Evolutionary conservation across 2,329 filamentous ascomycete species (phyloP).

Genomic region (Colletotrichum sp.): DNA sequence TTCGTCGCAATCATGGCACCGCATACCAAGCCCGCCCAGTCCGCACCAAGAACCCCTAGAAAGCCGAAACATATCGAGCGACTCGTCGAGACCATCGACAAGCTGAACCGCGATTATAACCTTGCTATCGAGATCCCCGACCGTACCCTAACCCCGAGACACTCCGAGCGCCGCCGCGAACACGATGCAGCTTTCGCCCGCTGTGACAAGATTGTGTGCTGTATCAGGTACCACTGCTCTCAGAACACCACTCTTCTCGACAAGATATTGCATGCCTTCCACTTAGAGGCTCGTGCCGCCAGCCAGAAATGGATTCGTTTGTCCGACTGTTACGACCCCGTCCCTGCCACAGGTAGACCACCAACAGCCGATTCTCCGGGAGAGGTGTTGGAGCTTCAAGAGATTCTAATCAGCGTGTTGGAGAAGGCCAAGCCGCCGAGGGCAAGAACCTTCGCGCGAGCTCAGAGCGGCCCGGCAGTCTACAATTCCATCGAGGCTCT

Average conservation of each 20-base stretch:
- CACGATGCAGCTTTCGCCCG: background rate
- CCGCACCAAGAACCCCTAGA: background rate
- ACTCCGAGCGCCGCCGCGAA: background rate
- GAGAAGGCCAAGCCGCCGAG: background rate
- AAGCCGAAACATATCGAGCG: background rate
- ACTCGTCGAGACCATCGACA: conserved; percentile 8
- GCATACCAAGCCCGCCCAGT: background rate
- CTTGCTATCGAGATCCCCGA: conserved; percentile 2
- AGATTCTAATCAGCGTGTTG: background rate
- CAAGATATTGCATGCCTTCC: background rate
- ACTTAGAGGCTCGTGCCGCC: background rate
- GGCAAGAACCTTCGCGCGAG: background rate
- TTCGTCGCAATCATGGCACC: background rate
- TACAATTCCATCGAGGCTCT: background rate
- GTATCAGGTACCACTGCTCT: background rate
- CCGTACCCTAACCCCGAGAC: background rate
- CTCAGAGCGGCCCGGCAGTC: background rate
- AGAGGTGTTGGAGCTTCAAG: background rate
- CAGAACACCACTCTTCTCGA: background rate
- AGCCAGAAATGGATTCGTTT: conserved; percentile 1
- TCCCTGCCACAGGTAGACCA: background rate
- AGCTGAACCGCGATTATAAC: conserved; percentile 3
- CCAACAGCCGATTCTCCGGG: background rate
- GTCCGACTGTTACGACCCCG: background rate
- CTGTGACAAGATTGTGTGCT: background rate